Evolutionary conservation across 228 moss, liverwort and hornwort species (phyloP).

Genomic region (Sphagnum magellanicum): DNA sequence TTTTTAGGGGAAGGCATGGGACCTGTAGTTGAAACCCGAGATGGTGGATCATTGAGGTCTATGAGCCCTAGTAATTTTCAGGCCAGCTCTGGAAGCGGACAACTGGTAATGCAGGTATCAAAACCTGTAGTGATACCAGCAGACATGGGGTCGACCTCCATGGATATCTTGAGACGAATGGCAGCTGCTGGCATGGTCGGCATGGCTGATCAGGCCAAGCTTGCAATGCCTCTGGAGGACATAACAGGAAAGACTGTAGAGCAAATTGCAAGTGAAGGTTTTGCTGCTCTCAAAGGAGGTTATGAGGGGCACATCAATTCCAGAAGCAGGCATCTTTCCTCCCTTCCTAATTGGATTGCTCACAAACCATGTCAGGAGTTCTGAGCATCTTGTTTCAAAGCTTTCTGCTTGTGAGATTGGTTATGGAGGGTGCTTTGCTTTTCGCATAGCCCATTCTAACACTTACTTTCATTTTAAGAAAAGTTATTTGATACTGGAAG

Average conservation of each 20-base stretch:
- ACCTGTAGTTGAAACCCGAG: slow-evolving; percentile 70
- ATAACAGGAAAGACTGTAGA: slow-evolving; percentile 94
- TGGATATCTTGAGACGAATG: slow-evolving; percentile 84
- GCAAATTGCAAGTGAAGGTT: slow-evolving; percentile 87
- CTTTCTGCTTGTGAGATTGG: too few species aligned
- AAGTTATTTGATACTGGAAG: too few species aligned
- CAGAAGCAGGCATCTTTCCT: background rate
- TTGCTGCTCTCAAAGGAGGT: slow-evolving; percentile 51
- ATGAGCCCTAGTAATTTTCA: slow-evolving; percentile 77
- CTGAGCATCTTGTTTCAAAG: too few species aligned
- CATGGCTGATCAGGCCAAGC: slow-evolving; percentile 92
- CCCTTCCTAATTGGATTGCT: too few species aligned
- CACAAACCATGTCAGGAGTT: too few species aligned
- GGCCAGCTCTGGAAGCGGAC: slow-evolving; percentile 37
- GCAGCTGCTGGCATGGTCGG: slow-evolving; percentile 80
- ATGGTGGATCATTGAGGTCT: slow-evolving; percentile 87
- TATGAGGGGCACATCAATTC: slow-evolving; percentile 19
- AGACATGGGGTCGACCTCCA: slow-evolving; percentile 68
- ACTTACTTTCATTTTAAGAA: too few species aligned
- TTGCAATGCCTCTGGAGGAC: slow-evolving; percentile 96
- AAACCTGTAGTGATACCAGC: slow-evolving; percentile 92
- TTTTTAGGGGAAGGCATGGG: slow-evolving; percentile 76
- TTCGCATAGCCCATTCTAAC: too few species aligned
- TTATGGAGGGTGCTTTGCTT: too few species aligned
- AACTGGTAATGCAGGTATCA: slow-evolving; percentile 95